These are phyloP conservation scores for Aspergillus sp. DNA, from an alignment of 2,329 filamentous ascomycete species.

Conservation along the genomic window DNA sequence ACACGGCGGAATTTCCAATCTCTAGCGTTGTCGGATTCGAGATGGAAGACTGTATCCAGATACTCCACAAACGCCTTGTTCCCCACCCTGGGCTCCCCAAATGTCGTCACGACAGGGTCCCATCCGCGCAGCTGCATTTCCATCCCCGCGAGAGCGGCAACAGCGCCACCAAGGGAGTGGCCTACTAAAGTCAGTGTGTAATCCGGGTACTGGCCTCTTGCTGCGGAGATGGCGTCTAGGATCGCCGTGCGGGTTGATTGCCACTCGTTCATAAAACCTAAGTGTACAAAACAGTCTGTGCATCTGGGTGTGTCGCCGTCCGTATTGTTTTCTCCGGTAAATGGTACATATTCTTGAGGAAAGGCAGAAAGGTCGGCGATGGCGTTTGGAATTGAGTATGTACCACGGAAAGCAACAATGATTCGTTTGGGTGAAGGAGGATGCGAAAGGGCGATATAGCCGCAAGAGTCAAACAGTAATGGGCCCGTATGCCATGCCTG, in stretches of 20 bases:
- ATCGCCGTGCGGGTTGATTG: conserved; percentile 68
- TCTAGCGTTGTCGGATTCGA: conserved; percentile 17
- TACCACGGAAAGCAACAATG: conserved; percentile 87
- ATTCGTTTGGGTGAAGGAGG: conserved; percentile 60
- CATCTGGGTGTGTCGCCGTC: conserved; percentile 59
- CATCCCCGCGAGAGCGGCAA: conserved; percentile 81
- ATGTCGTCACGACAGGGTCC: conserved; percentile 79
- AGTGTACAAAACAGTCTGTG: conserved; percentile 86
- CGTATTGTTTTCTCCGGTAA: conserved; percentile 54
- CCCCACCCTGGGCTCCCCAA: conserved; percentile 75
- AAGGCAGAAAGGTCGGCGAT: conserved; percentile 86
- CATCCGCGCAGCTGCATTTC: conserved; percentile 78
- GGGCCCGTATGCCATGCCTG: conserved; percentile 87
- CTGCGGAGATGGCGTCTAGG: conserved; percentile 62
- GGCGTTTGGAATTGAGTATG: conserved; percentile 89
- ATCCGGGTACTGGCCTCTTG: conserved; percentile 62
- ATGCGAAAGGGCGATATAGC: conserved; percentile 89
- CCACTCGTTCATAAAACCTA: conserved; percentile 87
- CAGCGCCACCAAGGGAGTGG: conserved; percentile 88
- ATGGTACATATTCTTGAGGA: conserved; percentile 88
- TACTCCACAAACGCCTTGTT: conserved; percentile 55
- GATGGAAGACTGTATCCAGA: conserved; percentile 54
- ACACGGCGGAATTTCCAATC: conserved; percentile 66
- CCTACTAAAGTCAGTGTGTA: conserved; percentile 80
- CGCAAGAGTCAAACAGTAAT: conserved; percentile 84